Evolutionary conservation across 2,329 filamentous ascomycete species (phyloP), one percentile per base, ranked within the genome.

Genomic region (Septoria petroselini): DNA sequence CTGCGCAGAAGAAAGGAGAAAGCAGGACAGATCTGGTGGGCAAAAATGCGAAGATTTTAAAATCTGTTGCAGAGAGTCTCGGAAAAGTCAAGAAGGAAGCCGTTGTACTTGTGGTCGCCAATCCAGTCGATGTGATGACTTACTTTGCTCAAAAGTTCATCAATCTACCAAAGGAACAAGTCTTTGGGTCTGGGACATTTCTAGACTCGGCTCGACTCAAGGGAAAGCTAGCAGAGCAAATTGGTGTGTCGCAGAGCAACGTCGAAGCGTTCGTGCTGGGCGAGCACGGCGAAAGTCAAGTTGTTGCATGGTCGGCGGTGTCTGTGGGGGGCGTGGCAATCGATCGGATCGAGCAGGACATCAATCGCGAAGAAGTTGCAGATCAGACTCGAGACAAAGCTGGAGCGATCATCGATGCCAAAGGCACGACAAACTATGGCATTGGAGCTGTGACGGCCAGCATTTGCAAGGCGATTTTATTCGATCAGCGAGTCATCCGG

Each of bases 71-170:
- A 25, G 62, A 68, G 2, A 68, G 68, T 27, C 77, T 80, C 71
- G 68, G 67, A 9, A 76, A 76, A 0, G 74, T 80, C 48, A 67
- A 65, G 19, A 62, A 69, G 3, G 69, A 77, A 46, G 68, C 76
- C 0, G 71, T 81, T 23, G 59, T 80, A 0, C 63, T 81, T 1
- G 63, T 80, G 1, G 76, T 80, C 3, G 71, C 78, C 2, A 79
- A 80, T 59, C 78, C 78, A 0, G 76, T 80, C 15, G 78, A 81
- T 58, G 66, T 80, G 21, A 65, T 80, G 27, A 79, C 78, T 1
- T 72, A 73, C 38, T 70, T 79, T 42, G 75, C 73, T 3, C 70
- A 71, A 25, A 66, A 73, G 38, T 61, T 76, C 12, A 75, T 74
- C 0, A 71, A 74, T 1, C 67, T 80, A 1, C 76, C 77, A 0